Conservation (phyloP, 2,329 filamentous ascomycete genomes). For the Gaeumannomyces sp. region DNA sequence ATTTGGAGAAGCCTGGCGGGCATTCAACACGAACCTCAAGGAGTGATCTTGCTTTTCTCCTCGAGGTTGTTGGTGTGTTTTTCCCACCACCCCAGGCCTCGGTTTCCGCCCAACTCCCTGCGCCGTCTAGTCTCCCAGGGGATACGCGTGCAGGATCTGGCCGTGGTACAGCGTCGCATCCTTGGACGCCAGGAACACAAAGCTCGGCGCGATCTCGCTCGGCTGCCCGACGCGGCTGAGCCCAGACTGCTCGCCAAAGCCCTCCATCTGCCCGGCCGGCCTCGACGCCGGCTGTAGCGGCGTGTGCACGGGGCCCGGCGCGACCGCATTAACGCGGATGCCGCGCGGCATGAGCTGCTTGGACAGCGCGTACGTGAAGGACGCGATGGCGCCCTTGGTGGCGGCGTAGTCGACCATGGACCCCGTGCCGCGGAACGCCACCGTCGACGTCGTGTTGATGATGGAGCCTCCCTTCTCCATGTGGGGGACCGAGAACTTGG, state of each 20-base stretch:
- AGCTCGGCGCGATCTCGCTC: constrained; percentile 36
- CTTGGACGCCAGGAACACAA: constrained; percentile 34
- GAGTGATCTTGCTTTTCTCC: too few relatives aligned
- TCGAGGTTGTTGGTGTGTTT: too few relatives aligned
- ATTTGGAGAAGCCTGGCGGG: too few relatives aligned
- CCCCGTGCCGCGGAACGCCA: constrained; percentile 52
- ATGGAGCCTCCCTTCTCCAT: constrained; percentile 44
- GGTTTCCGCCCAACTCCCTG: too few relatives aligned
- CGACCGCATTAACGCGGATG: constrained; percentile 46
- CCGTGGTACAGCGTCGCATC: constrained; percentile 33
- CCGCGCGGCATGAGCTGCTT: constrained; percentile 48
- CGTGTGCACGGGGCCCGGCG: constrained; percentile 37
- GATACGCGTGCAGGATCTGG: constrained; percentile 34
- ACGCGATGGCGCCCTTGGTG: constrained; percentile 52
- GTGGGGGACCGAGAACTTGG: constrained; percentile 49
- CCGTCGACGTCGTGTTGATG: constrained; percentile 82
- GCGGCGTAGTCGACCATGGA: constrained; percentile 48
- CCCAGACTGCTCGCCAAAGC: constrained; percentile 31
- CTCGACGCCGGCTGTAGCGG: constrained; percentile 37
- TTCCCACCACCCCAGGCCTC: too few relatives aligned
- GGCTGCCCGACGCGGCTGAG: constrained; percentile 36
- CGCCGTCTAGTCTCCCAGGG: constrained; percentile 27
- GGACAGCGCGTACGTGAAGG: constrained; percentile 47
- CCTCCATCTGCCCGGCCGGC: constrained; percentile 38
- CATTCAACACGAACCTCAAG: too few relatives aligned